Percentiles rank a stretch among this genome's conserved stretches.
Evolutionary conservation across 768 basidiomycete genomes (phyloP).

Genomic region (Lactifluus hygrophoroides): DNA sequence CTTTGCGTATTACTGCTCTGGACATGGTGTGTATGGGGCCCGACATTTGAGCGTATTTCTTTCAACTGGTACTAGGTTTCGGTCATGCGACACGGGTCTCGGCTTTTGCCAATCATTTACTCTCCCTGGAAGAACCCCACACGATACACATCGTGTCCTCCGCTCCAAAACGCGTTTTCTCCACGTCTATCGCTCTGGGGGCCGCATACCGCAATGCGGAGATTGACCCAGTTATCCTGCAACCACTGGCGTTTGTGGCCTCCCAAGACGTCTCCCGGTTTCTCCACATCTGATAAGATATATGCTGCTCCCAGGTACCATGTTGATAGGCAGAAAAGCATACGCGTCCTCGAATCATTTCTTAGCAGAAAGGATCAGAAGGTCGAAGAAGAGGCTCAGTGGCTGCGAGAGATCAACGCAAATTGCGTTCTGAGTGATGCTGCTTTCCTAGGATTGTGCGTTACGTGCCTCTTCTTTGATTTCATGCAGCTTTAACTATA

Average conservation of each 20-base stretch:
- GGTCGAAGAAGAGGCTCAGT: constrained; percentile 45
- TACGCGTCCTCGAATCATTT: constrained; percentile 53
- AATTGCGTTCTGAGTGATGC: constrained; percentile 68
- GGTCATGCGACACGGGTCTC: constrained; percentile 82
- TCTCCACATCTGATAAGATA: constrained; percentile 5
- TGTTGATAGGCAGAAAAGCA: constrained; percentile 64
- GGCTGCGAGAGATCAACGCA: constrained; percentile 44
- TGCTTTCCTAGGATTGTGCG: constrained; percentile 70
- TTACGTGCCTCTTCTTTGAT: neutral
- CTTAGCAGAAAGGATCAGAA: constrained; percentile 45
- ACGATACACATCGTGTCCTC: constrained; percentile 61
- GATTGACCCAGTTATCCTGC: constrained; percentile 74
- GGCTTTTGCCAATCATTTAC: constrained; percentile 55
- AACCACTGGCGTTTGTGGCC: constrained; percentile 61
- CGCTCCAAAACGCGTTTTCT: constrained; percentile 63
- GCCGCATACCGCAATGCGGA: constrained; percentile 61
- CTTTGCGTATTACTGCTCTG: constrained; percentile 70
- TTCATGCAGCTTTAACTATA: neutral
- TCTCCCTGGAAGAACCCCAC: constrained; percentile 38
- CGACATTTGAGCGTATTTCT: neutral
- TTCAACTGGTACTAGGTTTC: constrained; percentile 40
- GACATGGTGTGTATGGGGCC: constrained; percentile 42
- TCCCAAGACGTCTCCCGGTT: neutral
- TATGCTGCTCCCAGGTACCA: constrained; percentile 41
- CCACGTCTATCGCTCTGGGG: constrained; percentile 51